These are phyloP conservation scores for Rutstroemia sp. DNA, from an alignment of 2,329 filamentous ascomycete species.

Conservation along the genomic window DNA sequence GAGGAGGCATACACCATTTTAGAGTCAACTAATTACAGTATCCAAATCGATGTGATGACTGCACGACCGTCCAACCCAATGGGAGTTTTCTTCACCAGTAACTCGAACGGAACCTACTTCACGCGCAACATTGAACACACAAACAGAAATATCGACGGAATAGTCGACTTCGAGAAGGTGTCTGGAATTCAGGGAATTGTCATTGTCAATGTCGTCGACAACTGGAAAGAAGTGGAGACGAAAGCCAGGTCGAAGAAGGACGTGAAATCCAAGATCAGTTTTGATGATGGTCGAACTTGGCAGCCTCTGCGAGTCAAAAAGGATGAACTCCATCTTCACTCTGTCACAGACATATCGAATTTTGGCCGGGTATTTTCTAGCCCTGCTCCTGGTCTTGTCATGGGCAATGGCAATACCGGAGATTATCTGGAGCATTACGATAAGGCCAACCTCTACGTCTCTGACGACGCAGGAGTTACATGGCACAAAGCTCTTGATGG, in stretches of 20 bases:
- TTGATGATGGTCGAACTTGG: constrained; percentile 90
- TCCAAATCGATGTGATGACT: constrained; percentile 90
- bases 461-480: constrained; percentile 79
- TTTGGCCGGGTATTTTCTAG: constrained; percentile 86
- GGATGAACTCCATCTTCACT: constrained; percentile 75
- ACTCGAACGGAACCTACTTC: constrained; percentile 96
- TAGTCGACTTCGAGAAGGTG: constrained; percentile 94
- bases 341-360: constrained; percentile 78
- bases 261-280: constrained; percentile 76
- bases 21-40: constrained; percentile 95
- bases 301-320: constrained; percentile 60
- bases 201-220: constrained; percentile 81
- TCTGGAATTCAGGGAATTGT: constrained; percentile 87
- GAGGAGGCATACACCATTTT: constrained; percentile 89
- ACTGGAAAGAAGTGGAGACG: constrained; percentile 67
- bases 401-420: constrained; percentile 90
- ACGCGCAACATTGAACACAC: constrained; percentile 87
- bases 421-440: constrained; percentile 61
- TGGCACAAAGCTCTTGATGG: constrained; percentile 72
- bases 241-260: constrained; percentile 50
- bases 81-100: constrained; percentile 89
- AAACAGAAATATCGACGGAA: constrained; percentile 68
- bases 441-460: constrained; percentile 77
- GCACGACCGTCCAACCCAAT: constrained; percentile 58
- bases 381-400: constrained; percentile 83